Evolutionary conservation across 2,329 filamentous ascomycete species (phyloP).

Genomic region (Aaosphaeria arxii): DNA sequence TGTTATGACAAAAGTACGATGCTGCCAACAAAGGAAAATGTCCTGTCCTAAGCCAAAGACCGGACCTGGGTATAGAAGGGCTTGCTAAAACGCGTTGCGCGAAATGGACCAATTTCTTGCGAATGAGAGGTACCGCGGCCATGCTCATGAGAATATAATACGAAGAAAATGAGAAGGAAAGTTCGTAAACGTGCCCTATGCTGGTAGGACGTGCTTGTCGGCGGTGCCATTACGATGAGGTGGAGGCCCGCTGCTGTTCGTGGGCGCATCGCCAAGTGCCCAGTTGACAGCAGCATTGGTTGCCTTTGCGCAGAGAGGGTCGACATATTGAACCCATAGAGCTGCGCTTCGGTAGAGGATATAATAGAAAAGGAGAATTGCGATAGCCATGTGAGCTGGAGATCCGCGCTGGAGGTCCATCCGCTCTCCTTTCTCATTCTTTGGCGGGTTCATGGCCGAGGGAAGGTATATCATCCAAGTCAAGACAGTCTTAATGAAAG

Average conservation of each 20-base stretch:
- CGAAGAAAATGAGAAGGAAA: no score
- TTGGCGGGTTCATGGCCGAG: slow-evolving; percentile 35
- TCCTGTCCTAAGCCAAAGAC: no score
- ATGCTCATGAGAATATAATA: no score
- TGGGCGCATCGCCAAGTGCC: slow-evolving; percentile 27
- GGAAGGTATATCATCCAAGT: slow-evolving; percentile 57
- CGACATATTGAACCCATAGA: slow-evolving; percentile 33
- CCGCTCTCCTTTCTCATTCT: slow-evolving; percentile 34
- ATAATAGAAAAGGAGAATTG: slow-evolving; percentile 35
- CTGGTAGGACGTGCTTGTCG: slow-evolving; percentile 7
- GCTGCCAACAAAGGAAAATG: no score
- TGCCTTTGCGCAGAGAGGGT: slow-evolving; percentile 31
- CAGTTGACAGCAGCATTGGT: slow-evolving; percentile 29
- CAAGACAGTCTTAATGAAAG: slow-evolving; percentile 57
- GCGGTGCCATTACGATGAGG: slow-evolving; percentile 1
- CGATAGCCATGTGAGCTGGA: slow-evolving; percentile 28
- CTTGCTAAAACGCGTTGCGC: no score
- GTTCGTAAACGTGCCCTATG: not conserved
- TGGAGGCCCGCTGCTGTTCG: slow-evolving; percentile 1
- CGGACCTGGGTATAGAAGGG: no score
- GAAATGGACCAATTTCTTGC: no score
- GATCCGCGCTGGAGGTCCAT: slow-evolving; percentile 33
- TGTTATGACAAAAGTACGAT: no score
- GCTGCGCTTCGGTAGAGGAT: slow-evolving; percentile 31
- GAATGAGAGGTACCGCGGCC: no score